These are phyloP conservation scores for Vaccinium vitisidaea DNA, from an alignment of 148 eudicot genomes.

Conservation along the genomic window DNA sequence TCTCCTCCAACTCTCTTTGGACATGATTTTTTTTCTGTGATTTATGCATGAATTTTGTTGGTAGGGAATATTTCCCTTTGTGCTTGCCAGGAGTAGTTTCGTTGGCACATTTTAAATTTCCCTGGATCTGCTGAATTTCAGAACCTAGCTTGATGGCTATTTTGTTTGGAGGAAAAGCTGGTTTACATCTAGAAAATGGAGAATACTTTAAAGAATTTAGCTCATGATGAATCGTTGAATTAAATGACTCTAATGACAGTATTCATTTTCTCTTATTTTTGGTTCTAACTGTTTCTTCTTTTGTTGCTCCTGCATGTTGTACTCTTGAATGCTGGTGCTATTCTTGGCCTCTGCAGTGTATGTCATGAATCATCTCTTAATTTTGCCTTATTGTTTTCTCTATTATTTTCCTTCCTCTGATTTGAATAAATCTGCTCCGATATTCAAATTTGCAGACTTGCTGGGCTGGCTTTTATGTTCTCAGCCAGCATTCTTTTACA, in stretches of 20 bases:
- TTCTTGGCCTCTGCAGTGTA: slow-evolving; percentile 57
- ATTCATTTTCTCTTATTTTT: not conserved
- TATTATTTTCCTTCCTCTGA: not conserved
- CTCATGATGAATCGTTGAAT: not conserved
- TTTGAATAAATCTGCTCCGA: slow-evolving; percentile 18
- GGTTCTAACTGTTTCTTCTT: slow-evolving; percentile 26
- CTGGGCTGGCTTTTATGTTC: slow-evolving; percentile 91
- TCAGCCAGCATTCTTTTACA: slow-evolving; percentile 83
- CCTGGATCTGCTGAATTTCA: not conserved
- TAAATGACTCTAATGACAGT: not conserved
- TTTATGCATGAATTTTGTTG: not conserved
- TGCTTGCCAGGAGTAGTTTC: not conserved
- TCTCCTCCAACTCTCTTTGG: not conserved
- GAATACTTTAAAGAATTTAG: not conserved
- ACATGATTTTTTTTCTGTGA: not conserved
- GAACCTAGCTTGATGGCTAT: slow-evolving; percentile 3
- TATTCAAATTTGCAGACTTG: slow-evolving; percentile 56
- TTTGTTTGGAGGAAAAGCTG: not conserved
- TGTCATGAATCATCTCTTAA: slow-evolving; percentile 26
- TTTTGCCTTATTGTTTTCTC: not conserved
- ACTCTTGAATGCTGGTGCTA: slow-evolving; percentile 24
- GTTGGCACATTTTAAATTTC: not conserved
- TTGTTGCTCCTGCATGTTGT: slow-evolving; percentile 20
- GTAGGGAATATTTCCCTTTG: not conserved
- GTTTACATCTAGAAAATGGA: not conserved